Percentiles rank a stretch among this genome's conserved stretches.
phyloP scores from a whole-genome alignment of 2,329 filamentous ascomycete species.

The Acrocalymma vagum region DNA sequence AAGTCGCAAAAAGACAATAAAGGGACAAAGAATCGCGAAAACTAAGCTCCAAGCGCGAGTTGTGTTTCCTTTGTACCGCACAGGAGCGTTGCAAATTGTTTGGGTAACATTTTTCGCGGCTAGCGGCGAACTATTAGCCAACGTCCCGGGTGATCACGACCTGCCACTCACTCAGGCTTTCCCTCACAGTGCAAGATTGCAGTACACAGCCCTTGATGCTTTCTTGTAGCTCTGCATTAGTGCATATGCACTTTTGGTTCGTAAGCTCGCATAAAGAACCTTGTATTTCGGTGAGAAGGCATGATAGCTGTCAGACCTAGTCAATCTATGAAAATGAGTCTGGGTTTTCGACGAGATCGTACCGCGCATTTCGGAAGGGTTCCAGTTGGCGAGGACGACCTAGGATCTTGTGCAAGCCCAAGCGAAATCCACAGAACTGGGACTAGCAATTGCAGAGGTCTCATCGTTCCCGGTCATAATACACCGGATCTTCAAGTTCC shows the following conservation, averaged over 20 bases:
- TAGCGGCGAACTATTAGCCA: conserved; percentile 12
- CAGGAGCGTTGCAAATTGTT: conserved; percentile 43
- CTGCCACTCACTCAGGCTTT: conserved; percentile 14
- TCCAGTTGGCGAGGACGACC: background rate
- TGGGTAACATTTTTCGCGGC: conserved; percentile 50
- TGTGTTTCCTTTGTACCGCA: conserved; percentile 39
- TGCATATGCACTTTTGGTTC: conserved; percentile 21
- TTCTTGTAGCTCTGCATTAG: conserved; percentile 8
- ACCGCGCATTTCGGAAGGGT: conserved; percentile 14
- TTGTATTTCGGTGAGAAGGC: conserved; percentile 15
- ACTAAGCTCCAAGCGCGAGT: conserved; percentile 38
- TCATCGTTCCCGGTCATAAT: conserved; percentile 7
- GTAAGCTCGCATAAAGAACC: conserved; percentile 17
- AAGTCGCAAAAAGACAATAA: conserved; percentile 42
- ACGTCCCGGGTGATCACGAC: background rate
- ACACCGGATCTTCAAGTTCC: too few relatives aligned
- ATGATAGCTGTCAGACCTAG: conserved; percentile 14
- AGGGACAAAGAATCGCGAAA: conserved; percentile 39
- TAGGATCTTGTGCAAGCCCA: conserved; percentile 3
- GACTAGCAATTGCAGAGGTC: background rate
- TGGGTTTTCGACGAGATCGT: background rate
- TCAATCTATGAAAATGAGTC: background rate
- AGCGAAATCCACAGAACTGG: conserved; percentile 3
- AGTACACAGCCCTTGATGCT: conserved; percentile 18
- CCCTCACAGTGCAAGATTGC: conserved; percentile 13